phyloP scores from a whole-genome alignment of 768 basidiomycete genomes.

The Boletus tomentosulus region DNA sequence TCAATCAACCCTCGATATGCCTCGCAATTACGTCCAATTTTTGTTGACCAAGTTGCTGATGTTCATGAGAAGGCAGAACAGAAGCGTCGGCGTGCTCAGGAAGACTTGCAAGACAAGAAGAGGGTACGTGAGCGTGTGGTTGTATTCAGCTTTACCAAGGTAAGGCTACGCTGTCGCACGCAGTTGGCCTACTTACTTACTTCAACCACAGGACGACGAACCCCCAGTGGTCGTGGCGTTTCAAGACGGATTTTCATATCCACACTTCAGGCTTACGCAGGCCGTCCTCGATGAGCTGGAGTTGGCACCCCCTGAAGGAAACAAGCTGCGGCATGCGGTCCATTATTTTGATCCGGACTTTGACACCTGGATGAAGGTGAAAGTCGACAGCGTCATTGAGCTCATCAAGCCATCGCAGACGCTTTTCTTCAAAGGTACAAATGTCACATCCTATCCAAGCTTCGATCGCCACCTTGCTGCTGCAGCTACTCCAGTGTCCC shows the following conservation, averaged over 20 bases:
- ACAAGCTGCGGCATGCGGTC: not conserved
- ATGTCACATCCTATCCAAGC: not conserved
- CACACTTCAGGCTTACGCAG: not conserved
- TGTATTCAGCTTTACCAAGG: not conserved
- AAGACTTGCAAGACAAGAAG: not conserved
- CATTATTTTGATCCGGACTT: not conserved
- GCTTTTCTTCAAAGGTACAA: not conserved
- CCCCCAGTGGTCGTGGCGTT: not conserved
- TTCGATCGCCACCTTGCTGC: not conserved
- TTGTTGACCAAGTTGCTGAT: not conserved
- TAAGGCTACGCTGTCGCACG: not conserved
- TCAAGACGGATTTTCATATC: not conserved
- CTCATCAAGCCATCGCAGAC: not conserved
- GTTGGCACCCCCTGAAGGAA: not conserved
- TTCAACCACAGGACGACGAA: not conserved
- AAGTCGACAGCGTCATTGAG: not conserved
- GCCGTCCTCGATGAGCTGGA: not conserved
- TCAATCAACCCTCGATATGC: not conserved
- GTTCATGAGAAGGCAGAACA: not conserved
- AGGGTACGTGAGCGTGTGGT: not conserved
- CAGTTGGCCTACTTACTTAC: too few relatives aligned
- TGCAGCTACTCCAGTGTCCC: too few relatives aligned
- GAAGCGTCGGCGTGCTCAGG: not conserved
- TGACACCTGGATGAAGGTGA: not conserved
- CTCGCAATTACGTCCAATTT: not conserved